Conservation (phyloP, 768 basidiomycete genomes). For the Coprinopsis marcescibilis region DNA sequence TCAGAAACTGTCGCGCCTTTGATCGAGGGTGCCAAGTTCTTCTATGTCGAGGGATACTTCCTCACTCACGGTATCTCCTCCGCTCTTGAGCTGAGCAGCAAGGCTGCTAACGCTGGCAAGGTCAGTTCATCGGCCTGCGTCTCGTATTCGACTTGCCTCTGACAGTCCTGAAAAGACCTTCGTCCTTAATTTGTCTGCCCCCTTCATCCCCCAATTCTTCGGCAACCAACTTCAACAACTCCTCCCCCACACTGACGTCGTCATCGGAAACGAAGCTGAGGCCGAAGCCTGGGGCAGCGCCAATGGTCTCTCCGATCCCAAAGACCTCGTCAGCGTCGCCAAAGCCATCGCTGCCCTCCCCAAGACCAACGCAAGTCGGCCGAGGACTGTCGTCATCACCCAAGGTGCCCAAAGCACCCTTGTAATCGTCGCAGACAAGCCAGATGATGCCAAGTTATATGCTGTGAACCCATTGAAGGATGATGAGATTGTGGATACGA, state of each 20-base stretch:
- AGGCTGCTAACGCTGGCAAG: slow-evolving; percentile 72
- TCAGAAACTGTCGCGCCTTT: slow-evolving; percentile 70
- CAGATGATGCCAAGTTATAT: slow-evolving; percentile 50
- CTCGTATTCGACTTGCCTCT: slow-evolving; percentile 1
- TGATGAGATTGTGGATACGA: slow-evolving; percentile 86
- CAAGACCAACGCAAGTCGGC: slow-evolving; percentile 71
- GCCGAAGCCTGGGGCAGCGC: slow-evolving; percentile 81
- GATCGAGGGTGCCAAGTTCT: slow-evolving; percentile 75
- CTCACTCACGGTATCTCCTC: slow-evolving; percentile 83
- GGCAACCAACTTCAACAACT: slow-evolving; percentile 72
- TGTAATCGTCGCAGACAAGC: slow-evolving; percentile 56
- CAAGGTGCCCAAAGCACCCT: slow-evolving; percentile 80
- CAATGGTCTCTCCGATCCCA: slow-evolving; percentile 60
- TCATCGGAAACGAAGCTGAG: slow-evolving; percentile 97
- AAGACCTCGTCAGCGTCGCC: slow-evolving; percentile 65
- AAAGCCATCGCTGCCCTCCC: slow-evolving; percentile 64
- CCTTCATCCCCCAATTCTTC: slow-evolving; percentile 97
- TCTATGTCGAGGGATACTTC: slow-evolving; percentile 97
- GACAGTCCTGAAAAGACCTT: slow-evolving; percentile 54
- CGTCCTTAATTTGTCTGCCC: slow-evolving; percentile 90
- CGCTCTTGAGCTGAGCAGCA: slow-evolving; percentile 68
- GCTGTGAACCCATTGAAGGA: slow-evolving; percentile 52
- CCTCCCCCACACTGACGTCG: slow-evolving; percentile 77
- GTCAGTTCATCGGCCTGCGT: slow-evolving; percentile 28
- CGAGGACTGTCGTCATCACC: slow-evolving; percentile 85